Evolutionary conservation across 805 yeast species (phyloP).

Genomic region (Isabelozyma rhagii): DNA sequence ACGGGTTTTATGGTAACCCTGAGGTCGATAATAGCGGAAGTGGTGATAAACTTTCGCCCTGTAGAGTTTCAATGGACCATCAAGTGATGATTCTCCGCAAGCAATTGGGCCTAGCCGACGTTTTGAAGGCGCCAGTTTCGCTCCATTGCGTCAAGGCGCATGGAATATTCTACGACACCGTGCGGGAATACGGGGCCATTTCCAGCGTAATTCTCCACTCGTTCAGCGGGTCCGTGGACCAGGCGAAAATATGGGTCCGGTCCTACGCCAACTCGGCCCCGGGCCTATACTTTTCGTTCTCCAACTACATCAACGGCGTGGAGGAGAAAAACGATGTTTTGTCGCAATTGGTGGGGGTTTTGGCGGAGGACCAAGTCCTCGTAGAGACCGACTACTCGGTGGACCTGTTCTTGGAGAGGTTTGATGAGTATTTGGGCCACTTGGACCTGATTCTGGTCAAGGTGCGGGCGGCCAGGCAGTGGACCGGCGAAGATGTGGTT

Average conservation of each 20-base stretch:
- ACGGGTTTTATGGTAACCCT: conserved; percentile 50
- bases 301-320: conserved; percentile 46
- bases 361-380: conserved; percentile 23
- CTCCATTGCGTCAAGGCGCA: conserved; percentile 85
- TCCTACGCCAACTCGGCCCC: conserved; percentile 19
- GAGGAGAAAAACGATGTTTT: conserved; percentile 22
- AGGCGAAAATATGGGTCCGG: conserved; percentile 48
- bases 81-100: conserved; percentile 52
- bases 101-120: conserved; percentile 55
- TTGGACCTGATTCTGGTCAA: conserved; percentile 17
- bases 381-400: conserved; percentile 35
- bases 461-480: conserved; percentile 5
- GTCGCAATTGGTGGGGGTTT: conserved; percentile 9
- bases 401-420: conserved; percentile 17
- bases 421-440: conserved; percentile 16
- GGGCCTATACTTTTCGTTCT: conserved; percentile 50
- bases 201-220: conserved; percentile 71
- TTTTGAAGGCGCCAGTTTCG: conserved; percentile 53
- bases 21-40: conserved; percentile 5
- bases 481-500: neutral
- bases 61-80: conserved; percentile 61
- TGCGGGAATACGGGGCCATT: conserved; percentile 8
- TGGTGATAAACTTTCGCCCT: conserved; percentile 28
- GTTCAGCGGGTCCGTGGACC: conserved; percentile 79
- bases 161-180: conserved; percentile 37